Evolutionary conservation across 148 eudicot genomes (phyloP), one percentile per base, ranked within the genome.

Genomic region (Heliosperma pusillum): DNA sequence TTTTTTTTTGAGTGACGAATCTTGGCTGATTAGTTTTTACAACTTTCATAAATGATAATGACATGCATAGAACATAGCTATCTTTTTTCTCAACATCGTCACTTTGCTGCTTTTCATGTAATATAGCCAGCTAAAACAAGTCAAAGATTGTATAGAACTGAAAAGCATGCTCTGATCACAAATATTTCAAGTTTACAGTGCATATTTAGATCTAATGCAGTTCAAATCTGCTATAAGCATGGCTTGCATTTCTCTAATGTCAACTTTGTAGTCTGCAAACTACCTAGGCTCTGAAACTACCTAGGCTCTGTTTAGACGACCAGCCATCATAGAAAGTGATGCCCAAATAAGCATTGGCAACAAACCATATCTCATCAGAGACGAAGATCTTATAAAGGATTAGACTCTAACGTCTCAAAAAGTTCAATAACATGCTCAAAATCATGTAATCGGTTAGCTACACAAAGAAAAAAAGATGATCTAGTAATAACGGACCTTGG

Each of bases 401-500:
- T 21, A 21, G 15, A 59, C 25, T 59, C 26, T 21, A 22, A 59
- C 0, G 13, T 29, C 27, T n/a, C 29, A 10, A 21, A 3, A 59
- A 0, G 2, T 22, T 59, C 10, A 67, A 42, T 0, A 44, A 11
- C 7, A 67, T 42, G 53, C 16, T 10, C 17, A 17, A 67, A 67
- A 26, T 20, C 69, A 6, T 69, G 26, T 12, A 45, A 2, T 47
- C 3, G 24, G 25, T 33, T 69, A 69, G 29, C 25, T 15, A 45
- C 70, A 66, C 47, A 16, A n/a, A 79, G 44, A 21, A 10, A 74
- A 24, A 64, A 72, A 66, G 42, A 29, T 20, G 29, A 66, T 13
- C 47, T n/a, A n/a, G 66, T 20, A 74, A 29, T 75, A 36, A 66
- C 20, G 21, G 74, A 94, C 98, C 98, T 88, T 84, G 70, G 80